Evolutionary conservation across 352 stramenopile genomes (phyloP).

Genomic region (Elongisporangium prolatum): DNA sequence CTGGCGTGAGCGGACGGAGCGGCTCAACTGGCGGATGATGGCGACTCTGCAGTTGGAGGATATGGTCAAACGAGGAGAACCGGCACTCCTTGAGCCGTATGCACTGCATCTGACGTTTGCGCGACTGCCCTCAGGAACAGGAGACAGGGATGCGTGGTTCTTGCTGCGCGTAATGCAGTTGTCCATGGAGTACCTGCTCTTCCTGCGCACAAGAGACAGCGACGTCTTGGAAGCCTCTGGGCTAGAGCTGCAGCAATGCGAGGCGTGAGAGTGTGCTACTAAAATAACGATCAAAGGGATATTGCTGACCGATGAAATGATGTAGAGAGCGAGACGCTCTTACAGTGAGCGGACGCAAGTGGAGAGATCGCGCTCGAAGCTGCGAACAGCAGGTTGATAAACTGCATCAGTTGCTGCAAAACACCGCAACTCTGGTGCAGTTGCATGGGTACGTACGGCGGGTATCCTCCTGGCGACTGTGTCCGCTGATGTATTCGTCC

Average conservation of each 20-base stretch:
- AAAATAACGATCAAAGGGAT: not conserved
- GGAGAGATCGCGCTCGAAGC: conserved; percentile 41
- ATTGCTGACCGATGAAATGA: not conserved
- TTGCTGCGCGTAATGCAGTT: conserved; percentile 65
- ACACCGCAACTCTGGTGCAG: conserved; percentile 66
- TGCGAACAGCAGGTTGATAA: conserved; percentile 64
- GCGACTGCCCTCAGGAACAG: conserved; percentile 24
- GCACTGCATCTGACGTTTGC: conserved; percentile 75
- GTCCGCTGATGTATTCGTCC: too few relatives aligned
- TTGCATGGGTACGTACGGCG: conserved; percentile 44
- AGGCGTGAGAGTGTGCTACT: conserved; percentile 8
- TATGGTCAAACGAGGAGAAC: conserved; percentile 45
- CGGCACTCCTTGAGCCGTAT: conserved; percentile 57
- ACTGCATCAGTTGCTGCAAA: conserved; percentile 71
- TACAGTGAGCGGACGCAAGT: conserved; percentile 33
- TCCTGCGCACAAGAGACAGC: conserved; percentile 47
- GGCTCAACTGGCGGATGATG: conserved; percentile 70
- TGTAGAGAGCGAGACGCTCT: conserved; percentile 40
- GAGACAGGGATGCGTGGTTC: conserved; percentile 58
- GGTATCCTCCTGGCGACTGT: conserved; percentile 3
- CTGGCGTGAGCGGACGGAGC: conserved; percentile 71
- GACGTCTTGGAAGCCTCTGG: conserved; percentile 44
- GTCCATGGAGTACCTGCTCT: conserved; percentile 75
- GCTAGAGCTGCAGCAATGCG: conserved; percentile 37
- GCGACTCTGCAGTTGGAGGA: conserved; percentile 39